Evolutionary conservation across 345 rosid species (phyloP).

Genomic region (Cochlearia excelsa): DNA sequence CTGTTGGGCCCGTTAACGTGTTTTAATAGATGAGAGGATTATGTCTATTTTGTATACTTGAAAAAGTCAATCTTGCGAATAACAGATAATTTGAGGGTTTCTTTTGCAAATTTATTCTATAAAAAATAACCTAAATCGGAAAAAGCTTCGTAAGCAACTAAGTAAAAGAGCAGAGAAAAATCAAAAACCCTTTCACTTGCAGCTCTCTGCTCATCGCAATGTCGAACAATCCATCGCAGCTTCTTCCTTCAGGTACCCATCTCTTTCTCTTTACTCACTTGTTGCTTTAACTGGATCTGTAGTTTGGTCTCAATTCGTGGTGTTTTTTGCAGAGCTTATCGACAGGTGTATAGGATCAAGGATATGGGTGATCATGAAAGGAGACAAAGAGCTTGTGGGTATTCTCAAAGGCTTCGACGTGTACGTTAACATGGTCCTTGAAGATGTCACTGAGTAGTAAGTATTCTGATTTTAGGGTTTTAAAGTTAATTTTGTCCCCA

Average conservation of each 20-base stretch:
- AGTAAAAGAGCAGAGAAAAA: background rate
- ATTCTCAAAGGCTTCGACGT: slow-evolving; percentile 77
- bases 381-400: slow-evolving; percentile 88
- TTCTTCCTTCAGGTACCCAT: slow-evolving; percentile 58
- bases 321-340: slow-evolving; percentile 54
- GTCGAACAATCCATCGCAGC: slow-evolving; percentile 80
- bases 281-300: slow-evolving; percentile 16
- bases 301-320: background rate
- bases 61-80: no score
- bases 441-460: slow-evolving; percentile 73
- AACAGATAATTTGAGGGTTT: no score
- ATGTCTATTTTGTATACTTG: no score
- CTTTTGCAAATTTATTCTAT: no score
- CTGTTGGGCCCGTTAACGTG: no score
- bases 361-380: slow-evolving; percentile 91
- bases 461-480: slow-evolving; percentile 30
- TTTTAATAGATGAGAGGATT: no score
- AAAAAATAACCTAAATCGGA: slow-evolving; percentile 19
- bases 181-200: slow-evolving; percentile 12
- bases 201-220: slow-evolving; percentile 30
- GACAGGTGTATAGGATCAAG: slow-evolving; percentile 85
- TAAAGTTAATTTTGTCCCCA: background rate
- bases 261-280: background rate
- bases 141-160: background rate
- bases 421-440: slow-evolving; percentile 77